Percentiles rank a stretch among this genome's conserved stretches.
Conservation (phyloP, 768 basidiomycete genomes). For the Xerocomellus chrysenteron region DNA sequence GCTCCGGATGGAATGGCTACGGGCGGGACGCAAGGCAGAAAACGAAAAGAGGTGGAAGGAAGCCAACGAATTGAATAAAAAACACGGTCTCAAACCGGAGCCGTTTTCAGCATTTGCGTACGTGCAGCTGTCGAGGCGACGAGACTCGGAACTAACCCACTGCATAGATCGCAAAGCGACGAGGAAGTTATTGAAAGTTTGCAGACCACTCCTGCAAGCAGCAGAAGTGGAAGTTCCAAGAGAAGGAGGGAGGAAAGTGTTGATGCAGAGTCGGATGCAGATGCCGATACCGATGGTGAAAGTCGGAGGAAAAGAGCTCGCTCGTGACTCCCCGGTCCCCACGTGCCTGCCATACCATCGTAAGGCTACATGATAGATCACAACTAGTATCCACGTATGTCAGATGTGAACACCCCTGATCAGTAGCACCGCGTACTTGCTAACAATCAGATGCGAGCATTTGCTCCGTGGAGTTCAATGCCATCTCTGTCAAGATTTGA, state of each 20-base stretch:
- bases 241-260: constrained; percentile 11
- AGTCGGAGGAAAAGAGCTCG: constrained; percentile 15
- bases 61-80: constrained; percentile 11
- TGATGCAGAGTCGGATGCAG: constrained; percentile 1
- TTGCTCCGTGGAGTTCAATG: neutral
- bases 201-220: constrained; percentile 24
- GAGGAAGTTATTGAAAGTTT: constrained; percentile 26
- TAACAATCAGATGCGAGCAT: neutral
- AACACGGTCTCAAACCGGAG: constrained; percentile 8
- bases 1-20: constrained; percentile 25
- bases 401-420: neutral
- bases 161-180: constrained; percentile 23
- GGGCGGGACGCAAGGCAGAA: constrained; percentile 18
- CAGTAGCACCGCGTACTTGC: neutral
- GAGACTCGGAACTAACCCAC: neutral
- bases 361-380: neutral
- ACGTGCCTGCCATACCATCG: neutral
- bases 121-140: constrained; percentile 4
- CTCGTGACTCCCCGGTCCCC: neutral
- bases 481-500: neutral
- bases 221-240: constrained; percentile 15
- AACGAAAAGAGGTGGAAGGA: constrained; percentile 21
- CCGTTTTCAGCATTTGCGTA: constrained; percentile 26
- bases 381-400: too few species aligned
- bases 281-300: neutral